Conservation (phyloP, 225 moss, liverwort and hornwort genomes). For the Anthoceros angustus region DNA sequence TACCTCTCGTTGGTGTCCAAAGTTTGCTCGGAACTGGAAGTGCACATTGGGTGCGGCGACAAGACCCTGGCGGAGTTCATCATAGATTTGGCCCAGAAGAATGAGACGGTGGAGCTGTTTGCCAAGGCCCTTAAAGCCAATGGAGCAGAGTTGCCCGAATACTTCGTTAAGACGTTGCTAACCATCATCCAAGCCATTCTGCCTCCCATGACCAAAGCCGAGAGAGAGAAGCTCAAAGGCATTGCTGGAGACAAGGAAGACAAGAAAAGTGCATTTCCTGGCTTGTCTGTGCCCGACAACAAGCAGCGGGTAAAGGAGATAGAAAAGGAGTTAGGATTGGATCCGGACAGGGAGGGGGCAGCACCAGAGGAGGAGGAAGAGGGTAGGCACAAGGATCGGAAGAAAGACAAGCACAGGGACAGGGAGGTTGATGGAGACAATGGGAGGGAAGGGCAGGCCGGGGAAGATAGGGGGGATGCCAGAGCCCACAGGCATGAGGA, state of each 20-base stretch:
- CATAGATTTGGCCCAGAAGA: conserved; percentile 64
- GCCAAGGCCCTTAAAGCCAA: conserved; percentile 37
- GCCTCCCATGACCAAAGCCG: conserved; percentile 44
- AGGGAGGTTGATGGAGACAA: conserved; percentile 14
- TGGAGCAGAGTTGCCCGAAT: conserved; percentile 90
- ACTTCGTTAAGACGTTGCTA: conserved; percentile 67
- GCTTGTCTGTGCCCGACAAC: conserved; percentile 67
- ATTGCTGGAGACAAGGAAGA: conserved; percentile 31
- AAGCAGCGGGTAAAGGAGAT: conserved; percentile 70
- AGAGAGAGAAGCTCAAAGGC: conserved; percentile 29
- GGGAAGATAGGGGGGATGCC: conserved; percentile 9
- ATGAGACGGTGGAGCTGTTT: conserved; percentile 51
- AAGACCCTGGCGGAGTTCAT: conserved; percentile 81
- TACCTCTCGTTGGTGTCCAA: conserved; percentile 76
- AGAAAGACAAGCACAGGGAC: conserved; percentile 8
- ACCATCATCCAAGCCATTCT: conserved; percentile 83
- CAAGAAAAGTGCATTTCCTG: conserved; percentile 46
- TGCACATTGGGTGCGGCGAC: conserved; percentile 67
- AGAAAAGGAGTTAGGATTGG: conserved; percentile 43
- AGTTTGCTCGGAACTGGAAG: conserved; percentile 85
- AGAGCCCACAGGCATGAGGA: conserved; percentile 13
- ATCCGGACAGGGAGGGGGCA: conserved; percentile 6
- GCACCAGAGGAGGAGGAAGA: conserved; percentile 6
- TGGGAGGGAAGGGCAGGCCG: conserved; percentile 9
- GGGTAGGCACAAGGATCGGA: conserved; percentile 14